Base-by-base conservation (phyloP, 345 rosid species). In the Ailanthus altissimus region DNA sequence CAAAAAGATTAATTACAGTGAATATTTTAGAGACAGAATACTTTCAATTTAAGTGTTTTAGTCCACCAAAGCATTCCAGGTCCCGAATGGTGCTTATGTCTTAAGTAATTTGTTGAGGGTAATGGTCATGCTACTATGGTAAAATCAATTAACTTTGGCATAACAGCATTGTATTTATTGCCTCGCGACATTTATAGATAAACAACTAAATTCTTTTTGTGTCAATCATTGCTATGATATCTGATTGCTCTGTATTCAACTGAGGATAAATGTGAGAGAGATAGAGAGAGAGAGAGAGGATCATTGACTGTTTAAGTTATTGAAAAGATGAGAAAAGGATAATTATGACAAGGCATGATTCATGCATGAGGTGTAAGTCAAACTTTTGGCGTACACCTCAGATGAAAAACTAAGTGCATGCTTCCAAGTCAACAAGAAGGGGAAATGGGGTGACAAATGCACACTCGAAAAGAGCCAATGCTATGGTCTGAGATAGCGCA, bases 111-210 rank as follows among this genome's bases (percentile, higher is more conserved):
- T 66, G 26, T 59, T 67, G 28, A 73, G 56, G 59, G n/a, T 47
- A 62, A 65, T 43, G 43, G 45, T 25, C 18, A 9, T 20, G 70
- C 50, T 54, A 74, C 70, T 67, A 73, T 65, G 12, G 20, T 53
- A 58, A 36, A 45, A 70, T 71, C 71, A 56, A 59, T 43, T 43
- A 80, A 32, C 67, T 64, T 66, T 20, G 50, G 12, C 46, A 69
- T 40, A 28, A 67, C 61, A 54, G 7, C 40, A 70, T 54, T 66
- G 58, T 59, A 62, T 14, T 32, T 54, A 53, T 70, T 36, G 11
- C 73, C 54, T 43, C n/a, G 69, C 53, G 38, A 16, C 78, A 49
- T 58, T 43, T 32, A 50, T 5, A 70, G 73, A 51, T 25, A 15
- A 72, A 57, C 0, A 11, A 36, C 50, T 21, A 2, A 20, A 58